Evolutionary conservation across 202 grass and related monocot genomes (phyloP), one percentile per base, ranked within the genome.

Genomic region (Cymbopogon flexuosus): DNA sequence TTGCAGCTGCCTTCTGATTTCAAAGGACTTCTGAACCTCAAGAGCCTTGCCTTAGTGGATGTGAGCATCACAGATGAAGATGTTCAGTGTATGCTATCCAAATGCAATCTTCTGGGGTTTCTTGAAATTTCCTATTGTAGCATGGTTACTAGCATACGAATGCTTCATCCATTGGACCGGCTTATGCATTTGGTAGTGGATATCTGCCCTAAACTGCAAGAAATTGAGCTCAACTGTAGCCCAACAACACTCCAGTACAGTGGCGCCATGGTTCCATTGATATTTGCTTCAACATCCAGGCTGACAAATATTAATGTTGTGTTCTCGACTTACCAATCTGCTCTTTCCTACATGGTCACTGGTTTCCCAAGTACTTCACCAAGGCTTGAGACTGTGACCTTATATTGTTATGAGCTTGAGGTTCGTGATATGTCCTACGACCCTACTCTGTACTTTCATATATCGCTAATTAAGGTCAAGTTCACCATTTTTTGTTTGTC

Each of bases 101-200:
- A 42, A 72, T 81, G 68, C 67, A 62, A 22, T 15, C 54, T 47
- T 62, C 27, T 58, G 8, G 62, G 66, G 39, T 51, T 23, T 66
- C 15, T 78, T 34, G 29, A 78, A 14, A 52, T 78, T 52, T 5
- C 76, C 46, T 68, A 68, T 16, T 68, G 77, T 79, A 79, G 1
- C 42, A 70, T 3, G 23, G 23, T 60, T 42, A 80, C 78, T n/a
- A 70, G 36, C 8, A 43, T 80, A 60, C 23, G 15, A 57, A 13
- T n/a, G 19, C 34, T 2, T 19, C 15, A 43, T 43, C 78, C 78
- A 8, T 33, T 60, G 78, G 11, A 42, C 22, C 51, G 6, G 13
- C 49, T 80, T 14, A 80, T 43, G 65, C 78, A 80, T 60, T 59
- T 80, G 35, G 12, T 30, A 3, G 65, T 80, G 64, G 65, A 30